Conservation (phyloP, 2,329 filamentous ascomycete species). For the Colletotrichum endophyticum region DNA sequence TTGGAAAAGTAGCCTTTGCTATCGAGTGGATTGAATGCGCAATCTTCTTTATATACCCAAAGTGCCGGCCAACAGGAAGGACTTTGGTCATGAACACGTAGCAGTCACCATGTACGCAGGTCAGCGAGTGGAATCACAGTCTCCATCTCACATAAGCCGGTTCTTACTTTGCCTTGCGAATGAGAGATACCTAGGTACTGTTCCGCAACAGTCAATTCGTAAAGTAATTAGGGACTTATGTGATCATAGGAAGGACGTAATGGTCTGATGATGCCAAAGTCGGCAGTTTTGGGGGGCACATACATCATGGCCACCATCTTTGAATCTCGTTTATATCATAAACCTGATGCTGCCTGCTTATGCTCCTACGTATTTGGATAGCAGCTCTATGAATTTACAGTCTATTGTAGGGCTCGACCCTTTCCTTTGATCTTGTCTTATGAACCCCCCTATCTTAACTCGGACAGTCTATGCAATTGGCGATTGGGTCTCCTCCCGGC, state of each 20-base stretch:
- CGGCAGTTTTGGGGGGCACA: neutral
- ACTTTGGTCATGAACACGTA: neutral
- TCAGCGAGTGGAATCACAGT: neutral
- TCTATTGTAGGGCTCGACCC: neutral
- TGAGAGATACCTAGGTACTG: neutral
- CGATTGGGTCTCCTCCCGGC: constrained; percentile 20
- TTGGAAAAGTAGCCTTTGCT: neutral
- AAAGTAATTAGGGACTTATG: neutral
- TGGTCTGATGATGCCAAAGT: neutral
- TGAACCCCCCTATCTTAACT: neutral
- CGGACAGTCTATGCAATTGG: neutral
- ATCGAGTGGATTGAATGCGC: neutral
- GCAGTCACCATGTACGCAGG: neutral
- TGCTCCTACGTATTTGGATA: rapidly evolving
- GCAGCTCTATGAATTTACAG: neutral
- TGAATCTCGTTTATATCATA: neutral
- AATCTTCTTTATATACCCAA: neutral
- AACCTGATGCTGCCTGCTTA: neutral
- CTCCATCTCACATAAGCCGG: neutral
- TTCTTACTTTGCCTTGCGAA: neutral
- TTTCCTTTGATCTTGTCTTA: neutral
- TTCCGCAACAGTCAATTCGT: neutral
- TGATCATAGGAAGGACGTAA: neutral
- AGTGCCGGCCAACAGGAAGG: neutral
- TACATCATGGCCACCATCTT: neutral